Evolutionary conservation across 1,284 basidiomycete genomes (phyloP), one percentile per base, ranked within the genome.

Genomic region (Puccinia horiana): DNA sequence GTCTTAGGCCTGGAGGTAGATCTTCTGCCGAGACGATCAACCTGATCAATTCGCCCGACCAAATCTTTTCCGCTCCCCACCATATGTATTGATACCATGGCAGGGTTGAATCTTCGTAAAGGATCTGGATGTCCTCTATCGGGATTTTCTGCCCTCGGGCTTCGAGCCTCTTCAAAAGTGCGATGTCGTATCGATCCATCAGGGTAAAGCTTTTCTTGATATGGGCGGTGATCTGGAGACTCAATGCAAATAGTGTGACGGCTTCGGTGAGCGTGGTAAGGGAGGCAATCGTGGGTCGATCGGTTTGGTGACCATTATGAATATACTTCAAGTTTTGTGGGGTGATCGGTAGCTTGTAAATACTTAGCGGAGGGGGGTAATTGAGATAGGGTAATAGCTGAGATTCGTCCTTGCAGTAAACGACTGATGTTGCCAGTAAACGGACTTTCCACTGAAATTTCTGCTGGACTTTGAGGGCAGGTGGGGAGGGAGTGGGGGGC

Each of bases 1-100:
- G 32, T 61, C 69, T 37, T 16, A 81, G 69, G 44, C 78, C 78
- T 20, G 32, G 20, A 20, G 78, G 78, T 47, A 81, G 52, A 52
- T 35, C 61, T 32, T 65, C 35, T 9, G 11, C 23, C 16, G 74
- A 70, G 65, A 83, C 73, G 9, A 84, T 58, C 26, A 85, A 16
- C 44, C 85, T 82, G 16, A 85, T 83, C 42, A 85, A 49, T 56
- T 85, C 85, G 42, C 84, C 84, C 23, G 76, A 61, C 84, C 84
- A 84, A 65, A 85, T 82, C 12, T 65, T 74, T 52, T 85, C 85
- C 47, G 83, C 83, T 6, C 85, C 85, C 69, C 83, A 83, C 80
- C 82, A 82, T 9, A 84, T 4, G 2, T 72, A 83, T 77, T 85
- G 85, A 81, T 82, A 85, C 83, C 81, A 83, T n/a, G 69, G 65